These are phyloP conservation scores for Hanseniaspora guilliermondii DNA, from an alignment of 805 yeast genomes.

Conservation along the genomic window DNA sequence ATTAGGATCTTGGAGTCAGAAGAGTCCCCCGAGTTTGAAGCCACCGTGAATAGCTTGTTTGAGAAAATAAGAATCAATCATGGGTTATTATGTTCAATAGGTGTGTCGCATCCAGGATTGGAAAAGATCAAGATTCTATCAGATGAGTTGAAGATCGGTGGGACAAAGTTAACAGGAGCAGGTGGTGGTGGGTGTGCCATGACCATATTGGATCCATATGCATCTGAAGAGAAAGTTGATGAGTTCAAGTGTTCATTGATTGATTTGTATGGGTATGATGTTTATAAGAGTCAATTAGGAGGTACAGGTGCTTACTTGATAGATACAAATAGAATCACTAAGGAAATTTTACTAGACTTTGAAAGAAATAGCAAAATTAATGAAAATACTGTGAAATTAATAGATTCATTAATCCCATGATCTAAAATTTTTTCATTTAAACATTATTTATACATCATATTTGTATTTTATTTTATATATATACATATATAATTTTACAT, in stretches of 20 bases:
- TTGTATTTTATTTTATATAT: no score
- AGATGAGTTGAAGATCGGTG: constrained; percentile 56
- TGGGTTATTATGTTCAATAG: constrained; percentile 70
- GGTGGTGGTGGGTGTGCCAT: constrained; percentile 99
- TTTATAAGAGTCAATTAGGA: constrained; percentile 71
- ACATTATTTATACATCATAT: no score
- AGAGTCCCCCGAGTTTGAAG: constrained; percentile 22
- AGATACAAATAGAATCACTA: constrained; percentile 17
- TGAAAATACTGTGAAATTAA: not conserved
- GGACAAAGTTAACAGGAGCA: constrained; percentile 92
- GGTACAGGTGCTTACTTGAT: constrained; percentile 65
- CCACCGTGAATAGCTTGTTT: constrained; percentile 29
- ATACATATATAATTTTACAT: no score
- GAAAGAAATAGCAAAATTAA: not conserved
- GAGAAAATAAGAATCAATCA: constrained; percentile 72
- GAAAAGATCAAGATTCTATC: constrained; percentile 61
- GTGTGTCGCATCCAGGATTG: constrained; percentile 87
- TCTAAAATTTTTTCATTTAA: not conserved
- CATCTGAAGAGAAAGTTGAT: constrained; percentile 26
- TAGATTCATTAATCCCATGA: constrained; percentile 7
- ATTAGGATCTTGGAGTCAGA: constrained; percentile 19
- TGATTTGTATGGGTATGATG: constrained; percentile 45
- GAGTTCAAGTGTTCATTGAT: constrained; percentile 27
- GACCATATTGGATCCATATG: constrained; percentile 46
- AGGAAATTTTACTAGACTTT: constrained; percentile 13